Evolutionary conservation across 1,284 basidiomycete species (phyloP).

Genomic region (Tilletia indica): DNA sequence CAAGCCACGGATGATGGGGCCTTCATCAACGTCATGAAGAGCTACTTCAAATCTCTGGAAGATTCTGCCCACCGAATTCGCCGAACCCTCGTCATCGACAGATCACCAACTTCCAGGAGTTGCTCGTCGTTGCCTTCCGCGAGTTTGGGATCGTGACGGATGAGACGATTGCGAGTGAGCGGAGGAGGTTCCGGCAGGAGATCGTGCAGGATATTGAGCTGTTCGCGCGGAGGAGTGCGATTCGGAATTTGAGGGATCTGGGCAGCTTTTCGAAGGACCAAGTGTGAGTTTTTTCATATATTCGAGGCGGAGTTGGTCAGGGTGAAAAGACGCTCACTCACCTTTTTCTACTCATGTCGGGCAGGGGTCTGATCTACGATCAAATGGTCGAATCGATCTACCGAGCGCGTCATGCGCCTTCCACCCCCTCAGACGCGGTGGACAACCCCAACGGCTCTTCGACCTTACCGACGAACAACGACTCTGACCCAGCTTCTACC

Average conservation of each 20-base stretch:
- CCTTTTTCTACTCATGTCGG: background rate
- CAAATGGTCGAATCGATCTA: conserved; percentile 55
- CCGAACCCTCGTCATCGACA: conserved; percentile 83
- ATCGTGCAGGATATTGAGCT: conserved; percentile 91
- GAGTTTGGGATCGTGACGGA: conserved; percentile 96
- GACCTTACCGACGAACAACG: conserved; percentile 23
- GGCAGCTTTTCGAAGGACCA: conserved; percentile 85
- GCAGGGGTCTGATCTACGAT: conserved; percentile 48
- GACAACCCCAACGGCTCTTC: conserved; percentile 15
- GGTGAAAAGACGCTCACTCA: conserved; percentile 22
- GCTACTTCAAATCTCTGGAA: conserved; percentile 89
- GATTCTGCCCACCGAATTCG: conserved; percentile 90
- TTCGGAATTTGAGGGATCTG: conserved; percentile 80
- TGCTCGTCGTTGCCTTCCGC: conserved; percentile 62
- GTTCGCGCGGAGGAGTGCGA: conserved; percentile 89
- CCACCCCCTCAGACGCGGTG: background rate
- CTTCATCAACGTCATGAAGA: conserved; percentile 69
- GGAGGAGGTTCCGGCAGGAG: conserved; percentile 81
- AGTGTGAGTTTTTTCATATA: conserved; percentile 75
- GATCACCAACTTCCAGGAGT: conserved; percentile 96
- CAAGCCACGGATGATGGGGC: conserved; percentile 94
- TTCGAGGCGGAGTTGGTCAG: conserved; percentile 23
- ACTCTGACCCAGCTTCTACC: background rate
- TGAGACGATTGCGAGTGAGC: conserved; percentile 85
- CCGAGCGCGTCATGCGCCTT: conserved; percentile 48